Conservation (phyloP, 2,329 filamentous ascomycete species). For the Diaporthe vexans region DNA sequence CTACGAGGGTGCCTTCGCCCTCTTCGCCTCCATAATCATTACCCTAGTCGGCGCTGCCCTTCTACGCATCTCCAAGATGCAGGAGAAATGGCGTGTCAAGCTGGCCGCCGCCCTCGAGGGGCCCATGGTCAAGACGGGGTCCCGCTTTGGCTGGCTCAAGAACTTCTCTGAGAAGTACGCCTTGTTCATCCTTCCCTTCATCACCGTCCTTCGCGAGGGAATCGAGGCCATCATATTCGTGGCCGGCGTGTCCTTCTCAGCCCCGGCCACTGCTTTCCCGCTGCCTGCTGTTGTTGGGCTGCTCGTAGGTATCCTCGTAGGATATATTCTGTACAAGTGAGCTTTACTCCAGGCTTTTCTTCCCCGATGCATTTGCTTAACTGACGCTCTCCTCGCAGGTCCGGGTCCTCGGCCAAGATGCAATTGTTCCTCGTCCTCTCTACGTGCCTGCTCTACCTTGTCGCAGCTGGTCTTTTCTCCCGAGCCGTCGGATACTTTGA, state of each 20-base stretch:
- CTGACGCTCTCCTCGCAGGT: slow-evolving; percentile 51
- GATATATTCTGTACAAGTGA: slow-evolving; percentile 80
- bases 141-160: slow-evolving; percentile 45
- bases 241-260: slow-evolving; percentile 78
- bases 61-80: slow-evolving; percentile 81
- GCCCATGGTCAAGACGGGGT: slow-evolving; percentile 60
- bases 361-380: neutral
- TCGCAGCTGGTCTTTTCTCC: slow-evolving; percentile 86
- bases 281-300: slow-evolving; percentile 78
- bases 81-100: slow-evolving; percentile 84
- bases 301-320: slow-evolving; percentile 71
- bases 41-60: slow-evolving; percentile 80
- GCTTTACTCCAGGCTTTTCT: slow-evolving; percentile 44
- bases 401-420: slow-evolving; percentile 74
- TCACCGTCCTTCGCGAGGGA: slow-evolving; percentile 83
- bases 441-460: slow-evolving; percentile 86
- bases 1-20: slow-evolving; percentile 79
- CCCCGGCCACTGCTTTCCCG: slow-evolving; percentile 78
- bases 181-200: slow-evolving; percentile 83
- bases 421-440: slow-evolving; percentile 86
- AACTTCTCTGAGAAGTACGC: slow-evolving; percentile 78
- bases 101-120: slow-evolving; percentile 74
- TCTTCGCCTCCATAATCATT: slow-evolving; percentile 79
- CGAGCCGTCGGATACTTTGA: slow-evolving; percentile 83
- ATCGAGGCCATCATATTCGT: slow-evolving; percentile 86